phyloP scores from a whole-genome alignment of 1,139 yeast genomes.

The Torulaspora globosa region DNA sequence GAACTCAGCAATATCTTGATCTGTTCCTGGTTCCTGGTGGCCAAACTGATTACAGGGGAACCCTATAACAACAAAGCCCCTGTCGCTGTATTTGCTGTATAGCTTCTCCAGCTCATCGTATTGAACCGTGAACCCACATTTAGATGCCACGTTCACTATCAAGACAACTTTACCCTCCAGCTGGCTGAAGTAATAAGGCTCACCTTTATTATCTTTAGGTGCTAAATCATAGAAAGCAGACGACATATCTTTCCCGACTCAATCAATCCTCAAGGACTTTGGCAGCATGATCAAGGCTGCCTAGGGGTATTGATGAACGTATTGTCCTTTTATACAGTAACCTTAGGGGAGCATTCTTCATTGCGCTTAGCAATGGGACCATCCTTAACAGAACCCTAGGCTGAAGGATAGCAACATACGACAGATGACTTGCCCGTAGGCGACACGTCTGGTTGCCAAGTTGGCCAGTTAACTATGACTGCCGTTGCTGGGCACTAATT shows the following conservation, averaged over 20 bases:
- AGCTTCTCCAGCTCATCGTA: slow-evolving; percentile 80
- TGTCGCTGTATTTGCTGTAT: slow-evolving; percentile 69
- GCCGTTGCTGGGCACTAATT: slow-evolving; percentile 56
- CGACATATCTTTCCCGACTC: slow-evolving; percentile 5
- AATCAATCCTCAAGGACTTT: background rate
- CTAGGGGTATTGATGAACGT: background rate
- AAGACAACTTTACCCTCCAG: slow-evolving; percentile 87
- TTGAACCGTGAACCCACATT: slow-evolving; percentile 85
- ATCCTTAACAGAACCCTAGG: background rate
- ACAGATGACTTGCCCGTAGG: background rate
- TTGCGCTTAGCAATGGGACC: background rate
- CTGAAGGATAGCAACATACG: slow-evolving; percentile 2
- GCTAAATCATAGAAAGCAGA: slow-evolving; percentile 52
- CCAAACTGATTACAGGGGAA: slow-evolving; percentile 95
- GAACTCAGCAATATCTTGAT: slow-evolving; percentile 58
- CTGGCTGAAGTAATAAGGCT: slow-evolving; percentile 61
- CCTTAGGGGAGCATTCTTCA: background rate
- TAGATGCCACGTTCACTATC: slow-evolving; percentile 88
- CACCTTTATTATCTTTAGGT: slow-evolving; percentile 55
- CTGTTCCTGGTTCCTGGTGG: slow-evolving; percentile 78
- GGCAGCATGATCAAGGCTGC: too few species aligned
- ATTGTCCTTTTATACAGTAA: background rate
- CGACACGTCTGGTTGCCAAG: background rate
- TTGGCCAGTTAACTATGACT: slow-evolving; percentile 4
- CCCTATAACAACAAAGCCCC: slow-evolving; percentile 77